Conservation (phyloP, 805 yeast genomes). For the Kodamaea sagamina region DNA sequence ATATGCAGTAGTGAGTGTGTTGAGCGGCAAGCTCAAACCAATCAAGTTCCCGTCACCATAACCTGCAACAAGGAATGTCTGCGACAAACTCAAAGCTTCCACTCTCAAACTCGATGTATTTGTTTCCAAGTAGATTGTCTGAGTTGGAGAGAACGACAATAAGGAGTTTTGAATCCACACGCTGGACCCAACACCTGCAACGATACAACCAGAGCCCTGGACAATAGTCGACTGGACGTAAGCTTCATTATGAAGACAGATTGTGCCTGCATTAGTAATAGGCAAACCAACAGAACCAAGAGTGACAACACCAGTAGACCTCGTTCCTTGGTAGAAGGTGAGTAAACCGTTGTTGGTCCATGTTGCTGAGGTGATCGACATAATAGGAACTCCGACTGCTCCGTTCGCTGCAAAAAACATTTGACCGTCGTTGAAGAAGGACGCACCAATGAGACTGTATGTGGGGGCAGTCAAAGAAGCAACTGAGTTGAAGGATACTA, state of each 20-base stretch:
- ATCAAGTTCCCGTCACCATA: constrained; percentile 32
- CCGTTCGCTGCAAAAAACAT: constrained; percentile 17
- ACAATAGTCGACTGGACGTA: constrained; percentile 27
- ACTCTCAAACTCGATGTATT: constrained; percentile 15
- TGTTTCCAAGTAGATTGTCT: constrained; percentile 16
- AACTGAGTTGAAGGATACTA: constrained; percentile 18
- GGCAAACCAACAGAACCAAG: constrained; percentile 16
- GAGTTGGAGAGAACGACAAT: constrained; percentile 11
- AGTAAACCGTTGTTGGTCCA: constrained; percentile 24
- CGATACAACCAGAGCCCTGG: constrained; percentile 32
- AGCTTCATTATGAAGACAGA: constrained; percentile 26
- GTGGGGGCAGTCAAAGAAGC: constrained; percentile 14
- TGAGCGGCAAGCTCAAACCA: constrained; percentile 22
- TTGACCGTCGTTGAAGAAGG: constrained; percentile 16
- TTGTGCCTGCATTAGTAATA: constrained; percentile 19
- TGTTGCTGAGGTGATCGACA: constrained; percentile 13
- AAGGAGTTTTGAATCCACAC: constrained; percentile 14
- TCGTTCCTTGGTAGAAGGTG: constrained; percentile 23
- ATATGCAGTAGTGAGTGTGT: constrained; percentile 6
- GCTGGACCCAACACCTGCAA: constrained; percentile 17
- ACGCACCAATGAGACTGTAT: constrained; percentile 11
- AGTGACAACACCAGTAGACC: constrained; percentile 23
- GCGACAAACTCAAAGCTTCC: constrained; percentile 21
- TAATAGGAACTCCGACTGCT: constrained; percentile 14
- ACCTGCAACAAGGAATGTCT: constrained; percentile 27